Percentiles rank a stretch among this genome's conserved stretches.
Conservation (phyloP, 495 filamentous ascomycete genomes). For the Niebla homalea region DNA sequence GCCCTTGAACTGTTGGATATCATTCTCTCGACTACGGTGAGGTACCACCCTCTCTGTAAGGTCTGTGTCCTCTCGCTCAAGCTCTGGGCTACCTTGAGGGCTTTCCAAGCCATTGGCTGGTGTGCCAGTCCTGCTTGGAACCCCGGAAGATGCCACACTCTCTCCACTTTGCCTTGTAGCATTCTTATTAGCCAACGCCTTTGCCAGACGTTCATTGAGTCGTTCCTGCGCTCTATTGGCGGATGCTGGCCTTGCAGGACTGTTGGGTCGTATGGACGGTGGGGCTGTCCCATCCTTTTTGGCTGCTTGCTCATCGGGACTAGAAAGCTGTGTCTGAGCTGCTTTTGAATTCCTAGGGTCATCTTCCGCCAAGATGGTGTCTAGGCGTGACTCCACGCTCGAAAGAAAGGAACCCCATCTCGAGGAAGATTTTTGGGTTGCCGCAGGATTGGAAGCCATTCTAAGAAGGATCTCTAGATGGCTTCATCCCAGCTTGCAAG, state of each 20-base stretch:
- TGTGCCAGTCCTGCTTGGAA: slow-evolving; percentile 23
- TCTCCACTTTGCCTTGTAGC: slow-evolving; percentile 14
- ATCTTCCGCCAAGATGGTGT: slow-evolving; percentile 78
- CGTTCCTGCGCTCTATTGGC: slow-evolving; percentile 54
- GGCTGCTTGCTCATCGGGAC: slow-evolving; percentile 16
- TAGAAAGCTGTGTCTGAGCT: slow-evolving; percentile 13
- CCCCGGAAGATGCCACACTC: slow-evolving; percentile 17
- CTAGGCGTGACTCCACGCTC: slow-evolving; percentile 83
- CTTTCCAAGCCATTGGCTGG: slow-evolving; percentile 17
- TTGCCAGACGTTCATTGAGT: slow-evolving; percentile 75
- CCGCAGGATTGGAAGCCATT: slow-evolving; percentile 14
- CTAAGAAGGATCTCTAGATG: neutral
- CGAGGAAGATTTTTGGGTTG: slow-evolving; percentile 20
- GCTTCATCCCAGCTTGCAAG: neutral
- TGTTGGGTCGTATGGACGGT: slow-evolving; percentile 18
- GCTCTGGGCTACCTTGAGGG: slow-evolving; percentile 10
- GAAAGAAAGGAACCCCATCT: slow-evolving; percentile 81
- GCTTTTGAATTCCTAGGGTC: slow-evolving; percentile 24
- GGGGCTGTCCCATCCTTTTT: slow-evolving; percentile 13
- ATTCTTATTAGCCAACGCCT: slow-evolving; percentile 41
- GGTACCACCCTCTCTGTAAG: neutral
- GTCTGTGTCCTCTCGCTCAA: slow-evolving; percentile 1
- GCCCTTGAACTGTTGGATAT: no score
- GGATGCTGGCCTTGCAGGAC: slow-evolving; percentile 30
- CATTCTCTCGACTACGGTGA: neutral